A percentile compares a stretch with the other conserved stretches of the same genome.
phyloP scores from a whole-genome alignment of 2,329 filamentous ascomycete genomes.

The Stachybotrys elegans region DNA sequence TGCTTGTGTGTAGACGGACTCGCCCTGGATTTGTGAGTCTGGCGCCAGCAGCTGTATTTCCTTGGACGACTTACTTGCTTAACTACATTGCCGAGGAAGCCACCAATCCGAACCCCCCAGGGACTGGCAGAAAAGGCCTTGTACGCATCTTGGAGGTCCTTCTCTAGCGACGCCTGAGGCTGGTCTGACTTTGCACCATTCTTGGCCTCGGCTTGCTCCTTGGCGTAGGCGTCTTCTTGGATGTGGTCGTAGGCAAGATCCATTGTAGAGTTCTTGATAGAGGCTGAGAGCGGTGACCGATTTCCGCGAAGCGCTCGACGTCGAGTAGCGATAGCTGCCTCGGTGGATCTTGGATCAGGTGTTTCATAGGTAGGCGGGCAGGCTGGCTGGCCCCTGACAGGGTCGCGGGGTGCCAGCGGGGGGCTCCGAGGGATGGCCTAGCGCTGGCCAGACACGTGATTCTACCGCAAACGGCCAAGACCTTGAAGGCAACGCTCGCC shows the following conservation, averaged over 20 bases:
- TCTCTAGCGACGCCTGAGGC: conserved; percentile 60
- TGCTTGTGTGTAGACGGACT: conserved; percentile 76
- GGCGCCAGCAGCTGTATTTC: conserved; percentile 3
- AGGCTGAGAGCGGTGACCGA: conserved; percentile 7
- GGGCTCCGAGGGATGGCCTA: too few relatives aligned
- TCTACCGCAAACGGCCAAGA: too few relatives aligned
- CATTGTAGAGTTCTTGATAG: too few relatives aligned
- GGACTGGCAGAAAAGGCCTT: conserved; percentile 86
- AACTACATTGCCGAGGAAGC: conserved; percentile 84
- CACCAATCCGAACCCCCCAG: conserved; percentile 85
- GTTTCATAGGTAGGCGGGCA: conserved; percentile 3
- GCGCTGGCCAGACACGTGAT: too few relatives aligned
- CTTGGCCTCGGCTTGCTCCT: conserved; percentile 46
- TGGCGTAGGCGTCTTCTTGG: conserved; percentile 70
- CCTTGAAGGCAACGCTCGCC: too few relatives aligned
- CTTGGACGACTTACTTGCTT: conserved; percentile 63
- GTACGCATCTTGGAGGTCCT: conserved; percentile 92
- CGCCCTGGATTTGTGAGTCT: conserved; percentile 50
- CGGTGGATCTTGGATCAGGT: too few relatives aligned
- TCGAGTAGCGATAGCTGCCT: too few relatives aligned
- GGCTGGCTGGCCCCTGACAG: conserved; percentile 15
- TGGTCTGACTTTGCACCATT: conserved; percentile 35
- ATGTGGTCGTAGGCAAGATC: conserved; percentile 98
- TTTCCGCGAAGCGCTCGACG: background rate
- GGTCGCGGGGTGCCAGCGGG: conserved; percentile 14